These are phyloP conservation scores for Fonsecaea erecta DNA, from an alignment of 2,329 filamentous ascomycete species.

Conservation along the genomic window DNA sequence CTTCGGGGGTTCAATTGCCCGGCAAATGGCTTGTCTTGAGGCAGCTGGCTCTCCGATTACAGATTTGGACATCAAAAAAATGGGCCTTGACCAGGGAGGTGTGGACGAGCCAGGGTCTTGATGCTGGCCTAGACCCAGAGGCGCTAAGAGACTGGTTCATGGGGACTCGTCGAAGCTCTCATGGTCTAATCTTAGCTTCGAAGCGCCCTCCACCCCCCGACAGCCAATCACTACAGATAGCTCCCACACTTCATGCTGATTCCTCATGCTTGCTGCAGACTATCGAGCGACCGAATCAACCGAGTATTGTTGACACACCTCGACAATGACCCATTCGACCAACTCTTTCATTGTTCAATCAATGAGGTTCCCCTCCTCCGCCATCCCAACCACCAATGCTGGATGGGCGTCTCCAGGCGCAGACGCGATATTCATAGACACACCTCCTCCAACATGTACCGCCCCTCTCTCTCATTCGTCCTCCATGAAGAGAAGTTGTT, in stretches of 20 bases:
- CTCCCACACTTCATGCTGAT: slow-evolving; percentile 50
- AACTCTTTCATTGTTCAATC: slow-evolving; percentile 29
- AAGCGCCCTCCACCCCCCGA: slow-evolving; percentile 25
- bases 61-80: slow-evolving; percentile 18
- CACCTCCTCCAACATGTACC: slow-evolving; percentile 30
- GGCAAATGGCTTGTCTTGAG: not conserved
- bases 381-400: slow-evolving; percentile 34
- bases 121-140: slow-evolving; percentile 24
- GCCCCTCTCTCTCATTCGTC: slow-evolving; percentile 36
- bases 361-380: slow-evolving; percentile 28
- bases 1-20: slow-evolving; percentile 18
- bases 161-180: slow-evolving; percentile 28
- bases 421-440: slow-evolving; percentile 39
- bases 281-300: slow-evolving; percentile 41
- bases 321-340: slow-evolving; percentile 29
- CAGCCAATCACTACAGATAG: slow-evolving; percentile 25
- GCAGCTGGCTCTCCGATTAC: not conserved
- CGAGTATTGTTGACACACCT: slow-evolving; percentile 23
- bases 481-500: slow-evolving; percentile 28
- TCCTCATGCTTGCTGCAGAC: slow-evolving; percentile 58
- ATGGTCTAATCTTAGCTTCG: slow-evolving; percentile 34
- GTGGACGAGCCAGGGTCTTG: slow-evolving; percentile 10
- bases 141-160: slow-evolving; percentile 30
- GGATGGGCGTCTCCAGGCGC: slow-evolving; percentile 31
- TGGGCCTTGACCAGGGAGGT: slow-evolving; percentile 8